Conservation (phyloP, 2,329 filamentous ascomycete species). For the Arthroderma uncinatum region DNA sequence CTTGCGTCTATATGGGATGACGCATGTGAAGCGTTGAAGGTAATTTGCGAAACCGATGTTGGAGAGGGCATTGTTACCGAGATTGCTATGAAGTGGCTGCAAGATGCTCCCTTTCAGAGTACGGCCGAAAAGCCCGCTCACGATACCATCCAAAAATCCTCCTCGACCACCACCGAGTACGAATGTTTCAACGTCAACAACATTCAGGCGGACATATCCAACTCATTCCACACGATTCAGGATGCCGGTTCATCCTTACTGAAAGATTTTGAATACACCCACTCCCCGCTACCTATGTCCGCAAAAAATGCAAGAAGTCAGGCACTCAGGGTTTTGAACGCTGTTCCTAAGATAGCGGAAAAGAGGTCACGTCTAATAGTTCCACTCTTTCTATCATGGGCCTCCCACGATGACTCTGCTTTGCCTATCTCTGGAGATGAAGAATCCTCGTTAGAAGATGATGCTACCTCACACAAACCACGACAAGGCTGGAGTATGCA, state of each 20-base stretch:
- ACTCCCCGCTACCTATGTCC: constrained; percentile 30
- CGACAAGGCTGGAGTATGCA: constrained; percentile 34
- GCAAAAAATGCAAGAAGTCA: constrained; percentile 54
- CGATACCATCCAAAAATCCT: constrained; percentile 5
- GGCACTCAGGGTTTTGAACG: constrained; percentile 65
- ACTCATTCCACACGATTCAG: constrained; percentile 44
- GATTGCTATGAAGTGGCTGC: constrained; percentile 68
- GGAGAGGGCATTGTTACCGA: constrained; percentile 64
- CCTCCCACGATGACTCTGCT: constrained; percentile 42
- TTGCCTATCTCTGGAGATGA: constrained; percentile 19
- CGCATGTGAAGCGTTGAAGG: constrained; percentile 60
- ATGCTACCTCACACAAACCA: constrained; percentile 17
- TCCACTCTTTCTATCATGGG: constrained; percentile 76
- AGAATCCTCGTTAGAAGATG: constrained; percentile 20
- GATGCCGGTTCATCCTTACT: constrained; percentile 50
- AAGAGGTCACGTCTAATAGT: constrained; percentile 75
- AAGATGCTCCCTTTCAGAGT: constrained; percentile 15
- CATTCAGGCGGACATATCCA: constrained; percentile 43
- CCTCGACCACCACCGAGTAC: constrained; percentile 45
- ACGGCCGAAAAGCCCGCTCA: neutral
- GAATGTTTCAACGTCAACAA: constrained; percentile 66
- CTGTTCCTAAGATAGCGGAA: constrained; percentile 66
- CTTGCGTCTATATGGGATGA: constrained; percentile 83
- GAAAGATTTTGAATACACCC: constrained; percentile 52
- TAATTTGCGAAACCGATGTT: constrained; percentile 56